Evolutionary conservation across 2,329 filamentous ascomycete genomes (phyloP).

Genomic region (Hirsutella thompsonii): DNA sequence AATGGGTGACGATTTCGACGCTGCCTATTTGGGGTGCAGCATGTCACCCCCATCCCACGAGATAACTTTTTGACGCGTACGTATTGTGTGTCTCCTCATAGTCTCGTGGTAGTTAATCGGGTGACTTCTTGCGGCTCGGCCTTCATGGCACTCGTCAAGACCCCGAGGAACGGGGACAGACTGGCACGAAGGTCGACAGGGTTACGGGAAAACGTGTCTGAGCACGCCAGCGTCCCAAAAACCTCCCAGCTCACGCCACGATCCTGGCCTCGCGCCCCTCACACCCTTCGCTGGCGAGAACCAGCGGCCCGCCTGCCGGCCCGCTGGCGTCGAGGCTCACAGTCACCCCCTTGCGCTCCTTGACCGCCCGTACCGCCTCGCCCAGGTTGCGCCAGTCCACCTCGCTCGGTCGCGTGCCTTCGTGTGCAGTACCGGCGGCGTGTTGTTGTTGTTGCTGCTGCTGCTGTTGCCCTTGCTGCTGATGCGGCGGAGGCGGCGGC

Average conservation of each 20-base stretch:
- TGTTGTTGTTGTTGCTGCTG: not conserved
- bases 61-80: no score
- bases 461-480: conserved; percentile 5
- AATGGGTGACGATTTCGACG: no score
- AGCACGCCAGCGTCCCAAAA: not conserved
- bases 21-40: no score
- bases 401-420: conserved; percentile 42
- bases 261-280: conserved; percentile 19
- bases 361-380: conserved; percentile 62
- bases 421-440: no score
- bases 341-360: conserved; percentile 59
- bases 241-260: conserved; percentile 15
- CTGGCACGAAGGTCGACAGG: no score
- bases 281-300: conserved; percentile 46
- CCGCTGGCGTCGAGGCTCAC: conserved; percentile 59
- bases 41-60: no score
- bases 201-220: no score
- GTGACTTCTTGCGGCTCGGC: no score
- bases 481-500: conserved; percentile 1
- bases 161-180: no score
- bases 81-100: no score
- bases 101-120: no score
- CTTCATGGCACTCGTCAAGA: no score
- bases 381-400: conserved; percentile 69
- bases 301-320: conserved; percentile 49